Base-by-base conservation (phyloP, 352 stramenopile genomes). In the Phytophthora citrophthora region DNA sequence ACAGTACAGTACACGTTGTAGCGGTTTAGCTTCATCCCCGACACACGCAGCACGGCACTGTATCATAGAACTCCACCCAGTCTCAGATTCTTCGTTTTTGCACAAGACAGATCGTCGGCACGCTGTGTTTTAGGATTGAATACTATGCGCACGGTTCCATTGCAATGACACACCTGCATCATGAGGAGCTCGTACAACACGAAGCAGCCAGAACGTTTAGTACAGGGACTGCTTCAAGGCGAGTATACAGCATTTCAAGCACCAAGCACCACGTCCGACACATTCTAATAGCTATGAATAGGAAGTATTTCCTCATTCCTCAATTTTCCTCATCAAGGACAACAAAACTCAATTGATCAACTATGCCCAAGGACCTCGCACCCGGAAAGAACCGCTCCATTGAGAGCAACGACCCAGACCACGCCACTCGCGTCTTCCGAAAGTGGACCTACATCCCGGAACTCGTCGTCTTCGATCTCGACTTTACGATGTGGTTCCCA, bases 401-500 rank as follows among this genome's bases (percentile, higher is more conserved):
- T 11, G 60, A 62, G 44, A 56, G 31, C 44, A 56, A 55, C 1
- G 60, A 68, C 44, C 44, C 60, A 1, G 13, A 57, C 44, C 44
- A 62, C 18, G 43, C 45, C 27, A 16, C 26, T 11, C 50, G 60
- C 1, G 60, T 54, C 24, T 57, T 71, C 44, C 68, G 69, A 26
- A 59, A 70, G 56, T 92, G 83, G 83, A 51, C 70, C 41, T 53
- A 79, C 59, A 70, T 93, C 5, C 83, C 83, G 3, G 61, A 57
- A 15, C 80, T 93, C 88, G 81, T 47, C 4, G 40, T 47, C 40
- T 47, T 47, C 18, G 40, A 47, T 12, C 47, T 44, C 5, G 81
- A 93, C 70, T 90, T 88, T 65, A 93, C 62, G 6, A 55, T 90
- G 29, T 93, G 88, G 86, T 79, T 82, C 44, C 86, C 86, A 2